These are phyloP conservation scores for Eruca vesicaria DNA, from an alignment of 441 rosid species.

Conservation along the genomic window DNA sequence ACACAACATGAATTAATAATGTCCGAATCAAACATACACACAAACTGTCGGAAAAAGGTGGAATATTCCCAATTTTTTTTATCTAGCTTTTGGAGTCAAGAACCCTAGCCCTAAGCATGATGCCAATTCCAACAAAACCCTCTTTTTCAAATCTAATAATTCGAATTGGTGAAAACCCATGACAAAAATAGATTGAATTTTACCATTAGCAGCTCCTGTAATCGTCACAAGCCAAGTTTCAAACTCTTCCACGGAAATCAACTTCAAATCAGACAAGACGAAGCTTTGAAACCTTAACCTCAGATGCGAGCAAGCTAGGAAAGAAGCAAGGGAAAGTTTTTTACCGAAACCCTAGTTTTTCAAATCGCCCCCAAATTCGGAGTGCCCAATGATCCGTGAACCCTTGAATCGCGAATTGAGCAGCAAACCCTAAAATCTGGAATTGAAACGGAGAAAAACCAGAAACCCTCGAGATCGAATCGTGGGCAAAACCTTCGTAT, in stretches of 20 bases:
- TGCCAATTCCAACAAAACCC: neutral
- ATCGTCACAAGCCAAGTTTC: neutral
- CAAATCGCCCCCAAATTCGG: constrained; percentile 16
- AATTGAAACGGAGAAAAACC: neutral
- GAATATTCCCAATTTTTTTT: neutral
- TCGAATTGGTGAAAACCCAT: neutral
- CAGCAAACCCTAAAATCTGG: neutral
- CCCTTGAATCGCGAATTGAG: neutral
- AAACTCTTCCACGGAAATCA: constrained; percentile 1
- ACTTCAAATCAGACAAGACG: constrained; percentile 9
- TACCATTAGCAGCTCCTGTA: constrained; percentile 24
- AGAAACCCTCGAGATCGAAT: constrained; percentile 9
- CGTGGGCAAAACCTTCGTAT: neutral
- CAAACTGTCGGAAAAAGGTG: neutral
- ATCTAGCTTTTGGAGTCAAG: neutral
- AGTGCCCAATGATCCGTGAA: constrained; percentile 17
- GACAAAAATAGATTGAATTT: neutral
- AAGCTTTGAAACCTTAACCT: constrained; percentile 2
- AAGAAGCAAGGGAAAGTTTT: neutral
- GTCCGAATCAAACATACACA: neutral
- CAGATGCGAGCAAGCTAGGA: constrained; percentile 3
- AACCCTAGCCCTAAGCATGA: constrained; percentile 20
- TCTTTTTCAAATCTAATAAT: neutral
- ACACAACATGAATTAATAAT: neutral
- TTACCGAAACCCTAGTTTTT: constrained; percentile 31